A percentile compares a stretch with the other conserved stretches of the same genome.
These are phyloP conservation scores for Aureobasidium uvarum DNA, from an alignment of 2,329 filamentous ascomycete genomes.

Conservation along the genomic window DNA sequence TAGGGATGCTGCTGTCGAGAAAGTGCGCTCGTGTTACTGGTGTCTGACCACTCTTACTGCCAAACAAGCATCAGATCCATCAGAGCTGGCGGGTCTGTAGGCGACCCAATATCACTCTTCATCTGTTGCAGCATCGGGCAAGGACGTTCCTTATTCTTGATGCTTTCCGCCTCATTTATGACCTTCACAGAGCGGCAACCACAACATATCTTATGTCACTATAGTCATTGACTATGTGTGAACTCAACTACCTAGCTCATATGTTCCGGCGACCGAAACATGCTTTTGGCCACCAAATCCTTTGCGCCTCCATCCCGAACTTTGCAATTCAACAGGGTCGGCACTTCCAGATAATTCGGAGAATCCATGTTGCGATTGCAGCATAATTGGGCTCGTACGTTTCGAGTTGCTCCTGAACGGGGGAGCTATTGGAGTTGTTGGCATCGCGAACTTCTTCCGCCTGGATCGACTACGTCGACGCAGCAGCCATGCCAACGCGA, in stretches of 20 bases:
- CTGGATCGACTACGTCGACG: not conserved
- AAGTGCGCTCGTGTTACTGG: not conserved
- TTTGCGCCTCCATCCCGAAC: not conserved
- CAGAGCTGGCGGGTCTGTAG: not conserved
- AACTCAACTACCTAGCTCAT: not conserved
- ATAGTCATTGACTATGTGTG: too few species aligned
- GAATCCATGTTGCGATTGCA: not conserved
- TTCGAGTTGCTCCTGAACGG: not conserved
- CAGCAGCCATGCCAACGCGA: not conserved
- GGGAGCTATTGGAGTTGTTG: not conserved
- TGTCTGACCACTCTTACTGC: not conserved
- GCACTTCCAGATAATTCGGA: not conserved
- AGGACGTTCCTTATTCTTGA: too few species aligned
- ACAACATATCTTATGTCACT: too few species aligned
- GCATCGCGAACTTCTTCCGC: conserved; percentile 11
- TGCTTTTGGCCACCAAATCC: not conserved
- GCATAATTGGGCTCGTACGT: not conserved
- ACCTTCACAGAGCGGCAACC: too few species aligned
- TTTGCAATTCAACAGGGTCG: not conserved
- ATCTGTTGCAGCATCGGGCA: not conserved
- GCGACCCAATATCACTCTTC: not conserved
- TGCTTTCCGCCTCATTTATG: too few species aligned
- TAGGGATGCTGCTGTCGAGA: not conserved
- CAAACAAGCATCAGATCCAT: not conserved
- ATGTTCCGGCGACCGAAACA: not conserved